Base-by-base conservation (phyloP, 441 rosid species). In the Gossypium aridum region DNA sequence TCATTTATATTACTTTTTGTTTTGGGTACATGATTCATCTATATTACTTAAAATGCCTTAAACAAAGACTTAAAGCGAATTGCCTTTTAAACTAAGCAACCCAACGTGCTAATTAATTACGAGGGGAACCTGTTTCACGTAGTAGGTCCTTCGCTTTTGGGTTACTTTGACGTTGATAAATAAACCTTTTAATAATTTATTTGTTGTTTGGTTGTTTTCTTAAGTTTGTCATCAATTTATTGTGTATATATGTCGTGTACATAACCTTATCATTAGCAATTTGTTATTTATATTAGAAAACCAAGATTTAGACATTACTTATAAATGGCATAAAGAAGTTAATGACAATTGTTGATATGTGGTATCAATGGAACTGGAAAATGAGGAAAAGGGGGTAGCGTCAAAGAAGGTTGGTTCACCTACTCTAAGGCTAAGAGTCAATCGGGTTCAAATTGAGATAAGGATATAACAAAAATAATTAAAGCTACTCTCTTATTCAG, bases 71-170 rank as follows among this genome's bases (percentile, higher is more conserved):
- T 43, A 6, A 62, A 62, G 6, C 34, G 6, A 62, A 5, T 62
- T 62, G 47, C 22, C 67, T 62, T n/a, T n/a, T n/a, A n/a, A n/a
- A n/a, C n/a, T n/a, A n/a, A 62, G 47, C 67, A 31, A 62, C 47
- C 22, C 47, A 31, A 62, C 67, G 67, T 62, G 67, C 4, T 31
- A n/a, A 28, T 62, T 31, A 62, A 62, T 62, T 20, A 62, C 16
- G 67, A 31, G 10, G 45, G 67, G 67, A 62, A 62, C 45, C 45
- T 62, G 43, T 14, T 14, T n/a, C 22, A 26, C n/a, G 16, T 3
- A 6, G 47, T 4, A n/a, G 20, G 45, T 63, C 47, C 67, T 63
- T 63, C 37, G 67, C 47, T 63, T 63, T 31, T 4, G 39, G 22
- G 13, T 31, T n/a, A 28, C 45, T 28, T 28, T 61, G 43, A 26